Conservation (phyloP, 2,329 filamentous ascomycete species). For the Cryphonectria nitschkei region DNA sequence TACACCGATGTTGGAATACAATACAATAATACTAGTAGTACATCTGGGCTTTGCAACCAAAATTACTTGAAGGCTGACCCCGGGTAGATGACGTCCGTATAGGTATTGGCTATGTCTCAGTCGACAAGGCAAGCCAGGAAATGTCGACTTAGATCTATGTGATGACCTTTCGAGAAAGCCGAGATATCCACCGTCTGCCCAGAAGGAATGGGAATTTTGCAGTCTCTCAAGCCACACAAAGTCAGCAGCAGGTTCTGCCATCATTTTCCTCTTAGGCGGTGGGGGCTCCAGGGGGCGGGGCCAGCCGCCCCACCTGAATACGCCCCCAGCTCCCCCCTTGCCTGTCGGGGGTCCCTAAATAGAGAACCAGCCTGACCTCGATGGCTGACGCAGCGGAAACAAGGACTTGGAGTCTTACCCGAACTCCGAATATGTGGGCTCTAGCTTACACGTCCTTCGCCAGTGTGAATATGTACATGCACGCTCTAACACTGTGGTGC, state of each 20-base stretch:
- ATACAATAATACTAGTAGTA: slow-evolving; percentile 2
- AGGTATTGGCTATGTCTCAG: too few species aligned
- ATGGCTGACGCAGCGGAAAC: neutral
- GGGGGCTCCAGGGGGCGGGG: neutral
- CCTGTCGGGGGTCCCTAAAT: too few species aligned
- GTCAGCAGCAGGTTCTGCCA: slow-evolving; percentile 7
- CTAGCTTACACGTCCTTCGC: too few species aligned
- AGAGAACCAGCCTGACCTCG: neutral
- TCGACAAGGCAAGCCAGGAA: too few species aligned
- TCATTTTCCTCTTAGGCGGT: neutral
- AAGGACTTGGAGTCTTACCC: neutral
- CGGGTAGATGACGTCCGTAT: too few species aligned
- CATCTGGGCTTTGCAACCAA: neutral
- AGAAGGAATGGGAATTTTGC: too few species aligned
- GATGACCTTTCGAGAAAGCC: too few species aligned
- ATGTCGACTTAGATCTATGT: too few species aligned
- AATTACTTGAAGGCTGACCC: neutral
- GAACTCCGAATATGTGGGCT: neutral
- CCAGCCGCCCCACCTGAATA: neutral
- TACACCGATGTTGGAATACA: neutral
- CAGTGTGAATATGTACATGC: neutral
- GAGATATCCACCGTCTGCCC: too few species aligned
- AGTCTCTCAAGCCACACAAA: neutral
- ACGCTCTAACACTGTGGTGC: too few species aligned
- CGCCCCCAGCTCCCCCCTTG: neutral